Evolutionary conservation across 768 basidiomycete species (phyloP).

Genomic region (Hemileccinum rubropunctum): DNA sequence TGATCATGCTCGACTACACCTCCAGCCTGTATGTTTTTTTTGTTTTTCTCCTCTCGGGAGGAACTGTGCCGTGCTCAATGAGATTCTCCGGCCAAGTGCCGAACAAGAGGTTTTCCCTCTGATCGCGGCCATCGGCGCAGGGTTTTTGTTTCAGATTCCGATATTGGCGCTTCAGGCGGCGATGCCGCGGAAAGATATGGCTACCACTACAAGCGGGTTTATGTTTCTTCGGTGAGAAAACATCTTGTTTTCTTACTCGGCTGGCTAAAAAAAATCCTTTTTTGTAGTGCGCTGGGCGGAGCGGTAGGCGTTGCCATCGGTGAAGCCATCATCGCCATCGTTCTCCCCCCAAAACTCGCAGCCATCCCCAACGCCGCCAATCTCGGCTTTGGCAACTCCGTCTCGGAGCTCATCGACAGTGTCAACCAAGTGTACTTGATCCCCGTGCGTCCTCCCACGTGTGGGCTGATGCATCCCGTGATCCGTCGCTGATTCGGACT

Average conservation of each 20-base stretch:
- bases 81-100: conserved; percentile 36
- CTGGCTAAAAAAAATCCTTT: background rate
- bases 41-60: background rate
- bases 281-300: conserved; percentile 58
- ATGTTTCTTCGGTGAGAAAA: conserved; percentile 58
- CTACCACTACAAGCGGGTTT: conserved; percentile 68
- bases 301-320: conserved; percentile 70
- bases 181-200: conserved; percentile 84
- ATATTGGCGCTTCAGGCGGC: conserved; percentile 75
- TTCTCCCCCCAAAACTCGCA: conserved; percentile 34
- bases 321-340: conserved; percentile 63
- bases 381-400: conserved; percentile 36
- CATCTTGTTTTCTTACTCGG: background rate
- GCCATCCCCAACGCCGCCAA: conserved; percentile 22
- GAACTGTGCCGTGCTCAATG: background rate
- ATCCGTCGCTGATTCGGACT: too few species aligned
- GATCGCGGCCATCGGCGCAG: conserved; percentile 58
- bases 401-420: conserved; percentile 43
- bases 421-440: conserved; percentile 41
- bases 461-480: too few species aligned
- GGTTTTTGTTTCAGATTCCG: conserved; percentile 62
- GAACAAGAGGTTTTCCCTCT: conserved; percentile 61
- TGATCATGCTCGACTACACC: conserved; percentile 58
- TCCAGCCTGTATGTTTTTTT: conserved; percentile 46
- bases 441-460: conserved; percentile 9